A percentile compares a stretch with the other conserved stretches of the same genome.
phyloP scores from a whole-genome alignment of 345 rosid genomes.

The Eucalyptus shirleyi region DNA sequence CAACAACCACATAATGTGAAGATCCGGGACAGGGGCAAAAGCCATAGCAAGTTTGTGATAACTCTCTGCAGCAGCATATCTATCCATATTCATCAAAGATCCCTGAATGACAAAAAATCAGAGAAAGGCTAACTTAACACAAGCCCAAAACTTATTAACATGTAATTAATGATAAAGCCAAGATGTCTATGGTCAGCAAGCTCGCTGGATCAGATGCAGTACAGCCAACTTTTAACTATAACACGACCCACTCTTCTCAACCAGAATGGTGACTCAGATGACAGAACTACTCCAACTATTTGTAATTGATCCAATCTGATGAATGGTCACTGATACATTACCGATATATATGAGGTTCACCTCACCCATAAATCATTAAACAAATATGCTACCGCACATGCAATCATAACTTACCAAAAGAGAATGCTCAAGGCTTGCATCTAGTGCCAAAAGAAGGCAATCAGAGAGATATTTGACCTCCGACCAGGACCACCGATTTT shows the following conservation, averaged over 20 bases:
- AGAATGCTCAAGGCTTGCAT: constrained; percentile 95
- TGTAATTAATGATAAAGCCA: background rate
- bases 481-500: constrained; percentile 84
- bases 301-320: background rate
- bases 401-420: constrained; percentile 58
- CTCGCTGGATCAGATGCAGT: background rate
- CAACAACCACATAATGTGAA: constrained; percentile 98
- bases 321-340: background rate
- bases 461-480: constrained; percentile 74
- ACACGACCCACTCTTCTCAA: background rate
- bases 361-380: background rate
- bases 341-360: background rate
- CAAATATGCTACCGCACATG: background rate
- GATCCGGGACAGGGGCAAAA: constrained; percentile 98
- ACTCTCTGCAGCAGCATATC: constrained; percentile 98
- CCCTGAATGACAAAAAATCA: constrained; percentile 26
- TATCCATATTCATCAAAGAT: constrained; percentile 73
- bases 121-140: background rate
- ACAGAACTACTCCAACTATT: background rate
- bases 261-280: background rate
- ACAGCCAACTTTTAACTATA: background rate
- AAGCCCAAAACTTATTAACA: background rate
- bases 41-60: constrained; percentile 98
- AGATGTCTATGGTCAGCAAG: background rate
- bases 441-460: constrained; percentile 83